phyloP scores from a whole-genome alignment of 2,329 filamentous ascomycete species.

The Hypoxylon sp. region DNA sequence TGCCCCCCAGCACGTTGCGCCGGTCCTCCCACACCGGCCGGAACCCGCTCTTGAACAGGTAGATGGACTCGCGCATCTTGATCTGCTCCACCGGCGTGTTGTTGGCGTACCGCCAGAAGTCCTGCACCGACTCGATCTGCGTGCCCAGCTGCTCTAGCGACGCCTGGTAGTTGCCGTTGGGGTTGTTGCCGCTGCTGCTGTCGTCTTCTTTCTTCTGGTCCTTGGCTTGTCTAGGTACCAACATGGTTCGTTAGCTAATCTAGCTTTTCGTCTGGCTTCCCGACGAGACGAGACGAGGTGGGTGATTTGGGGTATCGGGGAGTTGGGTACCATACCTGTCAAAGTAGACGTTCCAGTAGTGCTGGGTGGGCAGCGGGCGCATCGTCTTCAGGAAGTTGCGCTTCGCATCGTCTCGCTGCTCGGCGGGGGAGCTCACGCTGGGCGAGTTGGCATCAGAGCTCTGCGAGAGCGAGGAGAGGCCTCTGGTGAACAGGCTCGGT shows the following conservation, averaged over 20 bases:
- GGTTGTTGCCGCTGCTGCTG: too few species aligned
- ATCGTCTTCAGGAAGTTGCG: slow-evolving; percentile 80
- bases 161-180: slow-evolving; percentile 62
- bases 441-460: slow-evolving; percentile 66
- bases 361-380: slow-evolving; percentile 77
- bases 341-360: slow-evolving; percentile 80
- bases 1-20: slow-evolving; percentile 83
- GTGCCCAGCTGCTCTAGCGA: slow-evolving; percentile 68
- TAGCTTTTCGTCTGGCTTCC: too few species aligned
- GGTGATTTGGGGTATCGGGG: too few species aligned
- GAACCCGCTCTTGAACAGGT: slow-evolving; percentile 81
- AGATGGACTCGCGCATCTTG: slow-evolving; percentile 78
- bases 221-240: slow-evolving; percentile 51
- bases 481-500: slow-evolving; percentile 67
- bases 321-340: slow-evolving; percentile 56
- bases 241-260: neutral
- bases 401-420: slow-evolving; percentile 80
- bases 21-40: slow-evolving; percentile 84
- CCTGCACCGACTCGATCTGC: slow-evolving; percentile 80
- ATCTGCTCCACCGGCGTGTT: slow-evolving; percentile 80
- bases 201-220: slow-evolving; percentile 52
- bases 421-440: slow-evolving; percentile 71
- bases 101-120: slow-evolving; percentile 85
- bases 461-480: slow-evolving; percentile 68
- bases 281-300: too few species aligned